Base-by-base conservation (phyloP, 2,329 filamentous ascomycete genomes). In the Ophiocordyceps robertsii region DNA sequence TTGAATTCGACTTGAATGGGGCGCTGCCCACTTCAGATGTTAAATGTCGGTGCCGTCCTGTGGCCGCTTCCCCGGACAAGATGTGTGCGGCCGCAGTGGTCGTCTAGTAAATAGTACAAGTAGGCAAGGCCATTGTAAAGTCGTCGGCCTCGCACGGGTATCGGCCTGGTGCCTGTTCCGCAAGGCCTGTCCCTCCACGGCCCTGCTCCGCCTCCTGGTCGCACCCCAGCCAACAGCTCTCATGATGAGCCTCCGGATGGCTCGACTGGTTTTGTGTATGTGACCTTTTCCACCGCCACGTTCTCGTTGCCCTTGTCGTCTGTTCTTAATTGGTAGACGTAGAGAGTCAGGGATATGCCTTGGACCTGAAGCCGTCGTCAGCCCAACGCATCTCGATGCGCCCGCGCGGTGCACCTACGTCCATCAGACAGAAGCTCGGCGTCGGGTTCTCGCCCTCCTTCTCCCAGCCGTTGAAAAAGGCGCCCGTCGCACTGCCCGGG, bases 371-470 rank as follows among this genome's bases (percentile, higher is more conserved):
- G 33, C 11, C 19, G 29, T 3, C 14, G 29, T 42, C 21, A 44
- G 35, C 16, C 27, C 19, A 29, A 6, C 13, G 21, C 38, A 17
- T 8, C 9, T 12, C 12, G 17, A 8, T 13, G 21, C 19, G 3
- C 12, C 13, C 37, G 37, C 13, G 6, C 11, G 11, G 24, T 12
- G 38, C 11, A 82, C 87, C 69, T 63, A 95, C 89, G 74, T 96
- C 90, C 90, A 96, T 95, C 61, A 96, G 66, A 57, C 92, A 95
- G 64, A 96, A 95, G 60, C 88, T 95, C 24, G 90, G 90, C 44
- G 80, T 81, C 21, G 83, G 84, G 43, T 90, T 84, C 56, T 84
- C 77, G n/a, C 65, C 69, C 35, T 73, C 73, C 41, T 66, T 65
- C 17, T 65, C 66, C 70, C 74, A 80, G 17, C 73, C 71, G 1